Evolutionary conservation across 75 land plant species (phyloP), one percentile per base, ranked within the genome.

Genomic region (Pinus albicaulis): DNA sequence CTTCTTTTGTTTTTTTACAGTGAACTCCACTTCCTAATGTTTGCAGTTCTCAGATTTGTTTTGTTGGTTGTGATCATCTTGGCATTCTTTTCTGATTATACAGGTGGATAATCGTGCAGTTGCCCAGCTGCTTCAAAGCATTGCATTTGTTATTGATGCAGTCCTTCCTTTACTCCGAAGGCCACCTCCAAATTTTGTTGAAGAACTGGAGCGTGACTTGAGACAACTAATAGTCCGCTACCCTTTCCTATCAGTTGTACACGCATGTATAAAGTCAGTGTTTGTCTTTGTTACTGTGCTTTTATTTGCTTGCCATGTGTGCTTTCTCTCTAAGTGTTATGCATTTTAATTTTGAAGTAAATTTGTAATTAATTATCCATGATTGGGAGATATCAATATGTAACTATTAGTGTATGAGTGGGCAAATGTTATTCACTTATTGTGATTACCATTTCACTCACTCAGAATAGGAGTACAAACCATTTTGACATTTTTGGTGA

Each of bases 191-290:
- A 86, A 77, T 84, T 85, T 95, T 72, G 76, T 91, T 59, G 98
- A 91, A 74, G 99, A 98, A 75, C 96, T 98, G 71, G 96, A 95
- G 76, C 91, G 87, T 57, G 99, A 98, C 75, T 78, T 98, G 79
- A 92, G 91, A 72, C 92, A 98, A 55, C 88, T 95, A 82, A 95
- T 98, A 74, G 78, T 86, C 77, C 89, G 94, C 55, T 94, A 92
- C 82, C 89, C 98, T 60, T 98, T 93, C 78, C 76, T 95, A 76
- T 85, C 86, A 20, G 99, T 98, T 78, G 99, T 98, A 14, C 92
- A 95, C 83, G 93, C 99, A 53, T 95, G 98, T 81, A 95, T 98
- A 74, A 98, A 89, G 99, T 93, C 86, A 64, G 34, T 60, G 56
- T 2, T 48, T 48, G 11, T 48, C 53, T 48, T 48, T 10, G 2